Conservation (phyloP, 179 eudicot species). For the Corrigiola litoralis region DNA sequence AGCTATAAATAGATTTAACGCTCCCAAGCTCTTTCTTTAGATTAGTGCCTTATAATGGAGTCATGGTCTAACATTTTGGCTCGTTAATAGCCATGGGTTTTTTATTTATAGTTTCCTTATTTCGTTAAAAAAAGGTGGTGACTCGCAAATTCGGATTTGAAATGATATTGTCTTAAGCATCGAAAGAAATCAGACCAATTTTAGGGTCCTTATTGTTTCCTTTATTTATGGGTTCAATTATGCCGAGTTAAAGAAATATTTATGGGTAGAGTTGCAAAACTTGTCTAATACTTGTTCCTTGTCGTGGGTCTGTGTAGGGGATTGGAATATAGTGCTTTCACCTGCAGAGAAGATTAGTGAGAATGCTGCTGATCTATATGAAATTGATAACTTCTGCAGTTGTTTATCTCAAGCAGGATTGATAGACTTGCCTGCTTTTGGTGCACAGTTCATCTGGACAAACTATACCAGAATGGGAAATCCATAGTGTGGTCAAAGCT, state of each 20-base stretch:
- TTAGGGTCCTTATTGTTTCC: neutral
- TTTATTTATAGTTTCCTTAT: no score
- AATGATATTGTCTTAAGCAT: no score
- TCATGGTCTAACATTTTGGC: no score
- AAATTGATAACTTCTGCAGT: neutral
- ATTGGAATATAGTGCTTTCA: neutral
- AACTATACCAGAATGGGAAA: neutral
- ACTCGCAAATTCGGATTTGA: no score
- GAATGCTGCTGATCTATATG: neutral
- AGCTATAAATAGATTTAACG: neutral
- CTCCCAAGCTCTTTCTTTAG: neutral
- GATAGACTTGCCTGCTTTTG: neutral
- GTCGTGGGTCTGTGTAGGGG: neutral
- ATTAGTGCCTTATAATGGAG: no score
- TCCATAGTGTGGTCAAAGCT: neutral
- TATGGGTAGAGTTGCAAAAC: neutral
- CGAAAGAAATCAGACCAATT: no score
- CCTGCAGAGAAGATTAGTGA: neutral
- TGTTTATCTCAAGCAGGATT: neutral
- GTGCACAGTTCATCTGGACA: neutral
- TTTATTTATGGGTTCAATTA: neutral
- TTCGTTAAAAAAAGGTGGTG: no score
- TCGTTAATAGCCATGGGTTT: no score
- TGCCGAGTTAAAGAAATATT: neutral
- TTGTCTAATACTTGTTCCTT: neutral